Evolutionary conservation across 306 rosid genomes (phyloP), one percentile per base, ranked within the genome.

Genomic region (Cicer bijugum): DNA sequence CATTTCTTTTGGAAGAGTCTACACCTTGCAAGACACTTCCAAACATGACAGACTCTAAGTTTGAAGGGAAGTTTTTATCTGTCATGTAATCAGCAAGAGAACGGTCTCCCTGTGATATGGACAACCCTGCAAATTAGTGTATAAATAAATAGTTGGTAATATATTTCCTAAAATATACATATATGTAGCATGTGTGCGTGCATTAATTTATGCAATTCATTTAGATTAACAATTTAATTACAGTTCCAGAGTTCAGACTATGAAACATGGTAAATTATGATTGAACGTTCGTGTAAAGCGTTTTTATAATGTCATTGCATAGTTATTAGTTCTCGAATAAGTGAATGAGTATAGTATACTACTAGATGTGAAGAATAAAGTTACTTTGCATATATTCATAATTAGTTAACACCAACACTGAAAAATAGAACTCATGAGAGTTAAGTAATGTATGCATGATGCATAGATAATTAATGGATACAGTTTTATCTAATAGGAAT

Each of bases 1-100:
- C 85, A 69, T 88, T 85, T 55, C 96, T 83, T 64, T 84, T 81
- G 8, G 82, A 75, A 50, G 95, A 83, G 73, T 91, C 92, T n/a
- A 82, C 87, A 69, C 89, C 89, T 84, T 80, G 89, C 87, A 94
- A 81, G 66, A 89, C 89, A 51, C 92, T 85, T 75, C 99, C 91
- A 61, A 94, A 94, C 97, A 91, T 87, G 67, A 86, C 78, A 58
- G 93, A 81, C 83, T 94, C 99, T 33, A 91, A 75, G 90, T 91
- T 91, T 23, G 84, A 85, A 45, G 97, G 95, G 71, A 94, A 94
- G 83, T 58, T 91, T 39, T 90, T 82, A 72, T 83, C 90, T 70
- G 82, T 84, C 96, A 94, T 85, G 89, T 87, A 94, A 81, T 91
- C 95, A 12, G 73, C 92, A 71, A 94, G 96, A 67, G 83, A 78